A percentile compares a stretch with the other conserved stretches of the same genome.
These are phyloP conservation scores for Meripilus lineatus DNA, from an alignment of 1,284 basidiomycete species.

Conservation along the genomic window DNA sequence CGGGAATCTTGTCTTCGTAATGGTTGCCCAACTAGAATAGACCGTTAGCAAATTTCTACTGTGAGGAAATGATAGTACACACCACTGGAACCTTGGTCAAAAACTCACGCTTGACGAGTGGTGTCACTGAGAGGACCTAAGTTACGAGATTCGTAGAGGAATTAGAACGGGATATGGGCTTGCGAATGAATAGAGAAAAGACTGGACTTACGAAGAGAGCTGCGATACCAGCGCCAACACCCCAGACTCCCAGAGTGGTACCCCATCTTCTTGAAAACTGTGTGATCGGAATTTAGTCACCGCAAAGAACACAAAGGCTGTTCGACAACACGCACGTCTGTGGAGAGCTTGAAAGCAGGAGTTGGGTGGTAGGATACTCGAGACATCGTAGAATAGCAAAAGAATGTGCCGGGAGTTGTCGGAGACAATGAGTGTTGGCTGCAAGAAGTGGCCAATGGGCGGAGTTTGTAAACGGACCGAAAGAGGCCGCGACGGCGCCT, in stretches of 20 bases:
- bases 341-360: slow-evolving; percentile 14
- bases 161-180: slow-evolving; percentile 1
- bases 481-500: no score
- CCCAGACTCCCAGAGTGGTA: slow-evolving; percentile 61
- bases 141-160: slow-evolving; percentile 6
- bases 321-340: slow-evolving; percentile 16
- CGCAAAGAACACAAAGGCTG: not conserved
- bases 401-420: slow-evolving; percentile 6
- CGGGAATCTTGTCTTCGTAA: slow-evolving; percentile 72
- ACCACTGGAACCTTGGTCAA: slow-evolving; percentile 40
- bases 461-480: slow-evolving; percentile 11
- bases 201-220: slow-evolving; percentile 54
- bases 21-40: slow-evolving; percentile 54
- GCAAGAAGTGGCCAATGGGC: slow-evolving; percentile 6
- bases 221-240: slow-evolving; percentile 57
- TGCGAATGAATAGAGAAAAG: not conserved
- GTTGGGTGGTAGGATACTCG: slow-evolving; percentile 21
- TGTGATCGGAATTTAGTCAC: slow-evolving; percentile 4
- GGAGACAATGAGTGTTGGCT: slow-evolving; percentile 11
- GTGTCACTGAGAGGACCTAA: slow-evolving; percentile 39
- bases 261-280: slow-evolving; percentile 47
- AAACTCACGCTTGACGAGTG: slow-evolving; percentile 38
- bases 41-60: slow-evolving; percentile 5
- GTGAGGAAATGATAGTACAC: slow-evolving; percentile 15
- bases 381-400: slow-evolving; percentile 17